Base-by-base conservation (phyloP, 768 basidiomycete species). In the Russula dissimulans region DNA sequence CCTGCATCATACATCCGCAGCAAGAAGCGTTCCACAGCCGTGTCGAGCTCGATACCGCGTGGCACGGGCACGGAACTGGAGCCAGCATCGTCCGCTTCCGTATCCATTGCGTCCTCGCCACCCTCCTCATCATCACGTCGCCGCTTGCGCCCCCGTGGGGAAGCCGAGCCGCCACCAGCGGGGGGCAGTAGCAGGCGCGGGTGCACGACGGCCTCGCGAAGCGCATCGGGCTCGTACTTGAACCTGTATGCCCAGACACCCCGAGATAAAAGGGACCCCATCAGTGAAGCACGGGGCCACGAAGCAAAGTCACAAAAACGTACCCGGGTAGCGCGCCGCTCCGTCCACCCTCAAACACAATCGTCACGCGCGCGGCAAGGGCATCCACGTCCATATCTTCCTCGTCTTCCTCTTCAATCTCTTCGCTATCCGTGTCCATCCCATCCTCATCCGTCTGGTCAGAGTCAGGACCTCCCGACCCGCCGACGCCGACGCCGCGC, bases 31-130 rank as follows among this genome's bases (percentile, higher is more conserved):
- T 72, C 71, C 18, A 63, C 63, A 3, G 63, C 48, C 5, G 71
- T 72, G 56, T 72, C 70, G 46, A 71, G 65, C 56, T 71, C 64
- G 34, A 71, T 64, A 2, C 61, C 67, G 12, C 67, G 66, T 29
- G 55, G 61, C 32, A 57, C 44, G 18, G 43, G 29, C 10, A 9
- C 15, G 8, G 41, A n/a, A 29, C 7, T 15, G 9, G 11, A 34
- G 10, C 41, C 18, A 17, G 43, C 41, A 1, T 32, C 39, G 43
- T 46, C 43, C 38, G 15, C 34, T 32, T 46, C 41, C 4, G 47
- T 44, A 8, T 61, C 60, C 41, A 55, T 43, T 9, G 48, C 32
- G 4, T 46, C 62, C 38, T 61, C 56, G 8, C 42, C 18, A 4
- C 38, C 48, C 4, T 47, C 47, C 3, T 56, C 59, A 18, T 61